Base-by-base conservation (phyloP, 345 rosid genomes). In the Hevea brasiliensis region DNA sequence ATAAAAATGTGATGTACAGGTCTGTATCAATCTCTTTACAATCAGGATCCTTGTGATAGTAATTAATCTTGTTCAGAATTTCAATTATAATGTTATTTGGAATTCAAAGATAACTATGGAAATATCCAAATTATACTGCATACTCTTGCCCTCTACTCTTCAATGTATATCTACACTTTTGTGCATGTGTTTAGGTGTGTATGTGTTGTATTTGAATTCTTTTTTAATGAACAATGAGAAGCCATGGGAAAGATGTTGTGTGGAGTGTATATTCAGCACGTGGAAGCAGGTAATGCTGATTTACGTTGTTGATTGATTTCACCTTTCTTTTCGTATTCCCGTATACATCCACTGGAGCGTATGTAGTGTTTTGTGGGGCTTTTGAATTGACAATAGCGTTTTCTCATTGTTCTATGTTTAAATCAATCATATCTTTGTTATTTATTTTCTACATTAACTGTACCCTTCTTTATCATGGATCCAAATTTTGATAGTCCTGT, bases 1-100 rank as follows among this genome's bases (percentile, higher is more conserved):
- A 86, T 70, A 82, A 89, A 84, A 95, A 92, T 29, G 72, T 90
- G 41, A 75, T 80, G 82, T 95, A 92, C 86, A 89, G 98, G 99
- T 95, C 15, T 15, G 61, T 71, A 23, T 57, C 45, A 55, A 56
- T 68, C 57, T 35, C 72, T 76, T 55, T 8, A 27, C 70, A 37
- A 41, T 60, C 35, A 40, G 20, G 48, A 27, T 67, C 17, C 5
- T 56, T 7, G 9, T 70, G 44, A 14, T 11, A 24, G 32, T 15
- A 29, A 32, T n/a, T 70, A 13, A 4, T 72, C 21, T 12, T 27
- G 11, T 27, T 26, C 12, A 29, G 26, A 60, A 61, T 32, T 61
- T 12, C 37, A 32, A 32, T 4, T n/a, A 10, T 57, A 13, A 4
- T 61, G 15, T 12, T 27, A 20, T 27, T 26, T 11, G 20, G 26